phyloP scores from a whole-genome alignment of 2,329 filamentous ascomycete genomes.

The Sordariomycetes sp. region DNA sequence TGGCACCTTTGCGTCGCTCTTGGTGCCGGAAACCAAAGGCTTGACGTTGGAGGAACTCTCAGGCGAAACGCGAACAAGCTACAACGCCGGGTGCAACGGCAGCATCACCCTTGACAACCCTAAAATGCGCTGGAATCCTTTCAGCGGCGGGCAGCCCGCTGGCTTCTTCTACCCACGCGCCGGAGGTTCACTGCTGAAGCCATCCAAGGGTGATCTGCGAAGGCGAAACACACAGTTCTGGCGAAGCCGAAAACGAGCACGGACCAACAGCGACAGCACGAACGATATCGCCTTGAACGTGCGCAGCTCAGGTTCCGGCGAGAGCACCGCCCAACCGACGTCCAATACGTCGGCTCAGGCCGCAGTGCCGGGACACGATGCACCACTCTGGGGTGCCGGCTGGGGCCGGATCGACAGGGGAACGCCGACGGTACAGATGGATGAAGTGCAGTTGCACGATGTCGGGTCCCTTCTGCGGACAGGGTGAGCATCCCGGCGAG shows the following conservation, averaged over 20 bases:
- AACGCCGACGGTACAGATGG: constrained; percentile 8
- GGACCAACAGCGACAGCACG: constrained; percentile 16
- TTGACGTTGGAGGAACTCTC: constrained; percentile 63
- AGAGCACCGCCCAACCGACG: constrained; percentile 1
- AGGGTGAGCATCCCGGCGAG: not conserved
- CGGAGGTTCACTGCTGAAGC: constrained; percentile 12
- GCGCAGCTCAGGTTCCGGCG: constrained; percentile 14
- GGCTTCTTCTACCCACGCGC: constrained; percentile 37
- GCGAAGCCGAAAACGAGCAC: constrained; percentile 15
- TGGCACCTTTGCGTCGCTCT: constrained; percentile 56
- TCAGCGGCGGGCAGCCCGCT: constrained; percentile 39
- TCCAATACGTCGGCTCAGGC: not conserved
- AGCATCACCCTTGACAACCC: constrained; percentile 29
- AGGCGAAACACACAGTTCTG: constrained; percentile 17
- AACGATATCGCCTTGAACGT: constrained; percentile 22
- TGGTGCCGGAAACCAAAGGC: constrained; percentile 73
- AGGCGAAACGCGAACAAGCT: constrained; percentile 55
- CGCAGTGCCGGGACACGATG: constrained; percentile 5
- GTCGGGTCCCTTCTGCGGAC: constrained; percentile 7
- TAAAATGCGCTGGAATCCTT: constrained; percentile 32
- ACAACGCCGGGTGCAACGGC: constrained; percentile 41
- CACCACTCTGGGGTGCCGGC: constrained; percentile 16
- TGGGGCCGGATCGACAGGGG: constrained; percentile 19
- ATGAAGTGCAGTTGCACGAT: constrained; percentile 10
- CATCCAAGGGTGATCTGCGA: constrained; percentile 9